Percentiles rank a stretch among this genome's conserved stretches.
phyloP scores from a whole-genome alignment of 1,139 yeast genomes.

The Debaryomycetaceae sp. region DNA sequence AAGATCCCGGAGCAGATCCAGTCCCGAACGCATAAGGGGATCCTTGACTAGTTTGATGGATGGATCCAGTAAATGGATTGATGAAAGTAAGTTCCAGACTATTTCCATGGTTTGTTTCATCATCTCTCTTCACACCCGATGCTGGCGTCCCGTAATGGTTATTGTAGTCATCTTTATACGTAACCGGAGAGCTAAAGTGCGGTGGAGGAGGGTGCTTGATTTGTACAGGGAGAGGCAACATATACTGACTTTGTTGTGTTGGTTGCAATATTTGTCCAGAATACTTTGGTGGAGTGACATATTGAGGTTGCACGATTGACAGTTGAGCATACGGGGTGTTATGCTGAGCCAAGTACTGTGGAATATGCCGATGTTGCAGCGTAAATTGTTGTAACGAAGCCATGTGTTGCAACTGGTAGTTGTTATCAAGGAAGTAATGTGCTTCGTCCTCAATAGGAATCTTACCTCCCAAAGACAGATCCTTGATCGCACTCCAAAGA shows the following conservation, averaged over 20 bases:
- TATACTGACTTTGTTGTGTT: conserved; percentile 1
- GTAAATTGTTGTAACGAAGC: conserved; percentile 21
- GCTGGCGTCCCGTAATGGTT: conserved; percentile 1
- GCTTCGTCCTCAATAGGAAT: conserved; percentile 52
- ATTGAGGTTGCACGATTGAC: conserved; percentile 4
- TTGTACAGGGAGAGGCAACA: conserved; percentile 4
- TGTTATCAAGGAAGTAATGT: conserved; percentile 46
- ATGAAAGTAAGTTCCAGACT: conserved; percentile 15
- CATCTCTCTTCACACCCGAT: conserved; percentile 10
- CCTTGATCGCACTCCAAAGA: conserved; percentile 58
- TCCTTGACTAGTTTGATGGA: conserved; percentile 4
- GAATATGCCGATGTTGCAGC: conserved; percentile 3
- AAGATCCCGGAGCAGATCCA: conserved; percentile 6
- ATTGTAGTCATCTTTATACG: conserved; percentile 1
- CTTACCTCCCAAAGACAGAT: conserved; percentile 58
- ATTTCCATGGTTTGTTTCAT: conserved; percentile 9
- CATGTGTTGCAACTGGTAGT: conserved; percentile 45
- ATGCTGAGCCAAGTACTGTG: conserved; percentile 1
- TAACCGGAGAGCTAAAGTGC: conserved; percentile 1
- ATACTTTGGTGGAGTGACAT: conserved; percentile 4
- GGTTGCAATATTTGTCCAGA: not conserved
- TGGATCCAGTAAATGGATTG: conserved; percentile 17
- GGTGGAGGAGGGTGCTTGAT: conserved; percentile 2
- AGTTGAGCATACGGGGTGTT: not conserved
- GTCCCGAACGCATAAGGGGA: conserved; percentile 2